Conservation (phyloP, 176 grass and related monocot species). For the Zizania latifolia region DNA sequence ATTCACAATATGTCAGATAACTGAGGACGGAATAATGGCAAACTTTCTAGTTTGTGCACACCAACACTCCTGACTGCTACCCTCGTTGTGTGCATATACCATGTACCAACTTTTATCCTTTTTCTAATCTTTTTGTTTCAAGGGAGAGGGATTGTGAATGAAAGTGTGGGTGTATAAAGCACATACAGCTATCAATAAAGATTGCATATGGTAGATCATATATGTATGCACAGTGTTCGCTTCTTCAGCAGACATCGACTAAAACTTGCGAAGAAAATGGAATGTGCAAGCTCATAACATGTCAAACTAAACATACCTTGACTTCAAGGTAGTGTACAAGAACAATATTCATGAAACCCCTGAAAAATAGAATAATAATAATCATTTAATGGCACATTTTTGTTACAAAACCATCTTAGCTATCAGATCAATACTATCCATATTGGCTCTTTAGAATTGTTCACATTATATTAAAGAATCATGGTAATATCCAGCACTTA, state of each 20-base stretch:
- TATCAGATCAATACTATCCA: slow-evolving; percentile 3
- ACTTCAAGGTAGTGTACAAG: slow-evolving; percentile 98
- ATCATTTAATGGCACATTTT: neutral
- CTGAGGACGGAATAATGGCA: neutral
- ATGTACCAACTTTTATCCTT: neutral
- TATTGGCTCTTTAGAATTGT: neutral
- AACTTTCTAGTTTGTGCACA: slow-evolving; percentile 9
- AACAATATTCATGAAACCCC: slow-evolving; percentile 94
- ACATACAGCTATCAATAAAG: neutral
- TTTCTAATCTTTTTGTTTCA: neutral
- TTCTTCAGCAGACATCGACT: neutral
- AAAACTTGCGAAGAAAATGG: neutral
- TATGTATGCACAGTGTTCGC: neutral
- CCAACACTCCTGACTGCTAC: neutral
- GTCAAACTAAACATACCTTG: slow-evolving; percentile 56
- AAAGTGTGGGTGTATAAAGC: neutral
- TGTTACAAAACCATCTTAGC: neutral
- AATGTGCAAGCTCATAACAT: neutral
- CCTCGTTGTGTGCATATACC: neutral
- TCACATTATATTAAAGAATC: slow-evolving; percentile 7
- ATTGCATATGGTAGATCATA: neutral
- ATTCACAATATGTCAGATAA: neutral
- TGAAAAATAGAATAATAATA: slow-evolving; percentile 48
- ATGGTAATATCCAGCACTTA: slow-evolving; percentile 43
- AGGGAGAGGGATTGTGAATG: neutral